Evolutionary conservation across 2,329 filamentous ascomycete genomes (phyloP).

Genomic region (Neonectria faginata): DNA sequence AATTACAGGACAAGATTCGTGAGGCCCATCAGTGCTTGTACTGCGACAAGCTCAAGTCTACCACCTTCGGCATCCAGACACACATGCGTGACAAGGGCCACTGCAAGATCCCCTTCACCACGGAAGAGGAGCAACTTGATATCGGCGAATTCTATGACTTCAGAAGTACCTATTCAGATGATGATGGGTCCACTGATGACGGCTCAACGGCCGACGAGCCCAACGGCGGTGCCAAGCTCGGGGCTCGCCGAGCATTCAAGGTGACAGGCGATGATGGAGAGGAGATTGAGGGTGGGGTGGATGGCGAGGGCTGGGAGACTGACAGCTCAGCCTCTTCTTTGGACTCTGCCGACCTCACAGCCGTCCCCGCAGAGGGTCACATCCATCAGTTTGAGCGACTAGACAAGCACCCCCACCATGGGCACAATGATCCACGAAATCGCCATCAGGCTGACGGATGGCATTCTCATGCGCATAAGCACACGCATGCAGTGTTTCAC

Average conservation of each 20-base stretch:
- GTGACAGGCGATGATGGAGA: constrained; percentile 63
- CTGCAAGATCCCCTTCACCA: constrained; percentile 94
- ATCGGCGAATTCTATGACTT: constrained; percentile 99
- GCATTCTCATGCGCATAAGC: constrained; percentile 84
- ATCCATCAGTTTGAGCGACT: constrained; percentile 79
- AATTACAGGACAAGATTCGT: constrained; percentile 83
- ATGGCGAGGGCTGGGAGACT: constrained; percentile 92
- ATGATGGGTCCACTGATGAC: constrained; percentile 71
- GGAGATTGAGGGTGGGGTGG: constrained; percentile 64
- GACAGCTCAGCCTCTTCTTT: constrained; percentile 91
- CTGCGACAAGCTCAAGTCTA: constrained; percentile 86
- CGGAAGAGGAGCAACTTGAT: constrained; percentile 89
- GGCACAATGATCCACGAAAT: constrained; percentile 74
- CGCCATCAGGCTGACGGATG: constrained; percentile 82
- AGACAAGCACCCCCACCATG: constrained; percentile 80
- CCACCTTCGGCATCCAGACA: constrained; percentile 84
- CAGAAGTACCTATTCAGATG: constrained; percentile 92
- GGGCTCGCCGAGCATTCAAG: constrained; percentile 67
- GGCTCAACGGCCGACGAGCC: constrained; percentile 54
- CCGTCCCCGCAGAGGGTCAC: constrained; percentile 80
- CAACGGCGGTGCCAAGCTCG: constrained; percentile 76
- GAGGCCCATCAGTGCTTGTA: constrained; percentile 87
- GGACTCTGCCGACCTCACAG: constrained; percentile 84
- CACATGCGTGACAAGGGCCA: constrained; percentile 98
- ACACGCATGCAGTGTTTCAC: constrained; percentile 81